Base-by-base conservation (phyloP, 2,329 filamentous ascomycete species). In the Lachnellula arida region DNA sequence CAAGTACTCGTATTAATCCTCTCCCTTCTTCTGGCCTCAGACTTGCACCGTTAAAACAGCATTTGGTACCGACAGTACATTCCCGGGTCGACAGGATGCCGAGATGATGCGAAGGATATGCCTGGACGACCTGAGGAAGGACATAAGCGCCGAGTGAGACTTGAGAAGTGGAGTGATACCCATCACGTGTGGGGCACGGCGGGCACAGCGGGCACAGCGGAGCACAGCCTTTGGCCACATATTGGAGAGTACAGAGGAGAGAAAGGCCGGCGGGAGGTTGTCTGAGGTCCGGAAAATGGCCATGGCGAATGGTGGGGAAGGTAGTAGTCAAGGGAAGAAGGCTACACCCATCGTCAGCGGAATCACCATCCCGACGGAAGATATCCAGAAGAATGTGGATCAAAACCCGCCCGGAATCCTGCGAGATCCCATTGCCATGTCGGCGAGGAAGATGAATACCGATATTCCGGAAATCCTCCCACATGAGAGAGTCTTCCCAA, bases 401-500 rank as follows among this genome's bases (percentile, higher is more conserved):
- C 40, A 51, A 2, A 46, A 60, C 12, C 55, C 53, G 23, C 65
- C 65, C 11, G 65, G 65, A 4, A 62, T 65, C 8, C 17, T 63
- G 44, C 55, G 58, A 22, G 53, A 63, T 52, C 34, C 60, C 3
- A 32, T 23, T 15, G 4, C 50, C 9, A 14, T 22, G 5, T 25
- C 54, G 15, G 51, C 59, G 4, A 54, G 63, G 54, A 64, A 62
- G 37, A 47, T 37, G 55, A 68, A 67, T 53, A 68, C 64, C 7
- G 66, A 69, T 49, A 72, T 72, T 14, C 70, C 71, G n/a, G 57
- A 63, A 23, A 65, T 70, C 32, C 56, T 73, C 9, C 71, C 71
- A 4, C 70, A 73, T 62, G 71, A 73, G 59, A 69, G 66, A 56
- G 71, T 88, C 4, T 89, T 88, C 65, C 81, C 85, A 0, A 86